Conservation (phyloP, 1,284 basidiomycete species). For the Phaffia rhodozyma region DNA sequence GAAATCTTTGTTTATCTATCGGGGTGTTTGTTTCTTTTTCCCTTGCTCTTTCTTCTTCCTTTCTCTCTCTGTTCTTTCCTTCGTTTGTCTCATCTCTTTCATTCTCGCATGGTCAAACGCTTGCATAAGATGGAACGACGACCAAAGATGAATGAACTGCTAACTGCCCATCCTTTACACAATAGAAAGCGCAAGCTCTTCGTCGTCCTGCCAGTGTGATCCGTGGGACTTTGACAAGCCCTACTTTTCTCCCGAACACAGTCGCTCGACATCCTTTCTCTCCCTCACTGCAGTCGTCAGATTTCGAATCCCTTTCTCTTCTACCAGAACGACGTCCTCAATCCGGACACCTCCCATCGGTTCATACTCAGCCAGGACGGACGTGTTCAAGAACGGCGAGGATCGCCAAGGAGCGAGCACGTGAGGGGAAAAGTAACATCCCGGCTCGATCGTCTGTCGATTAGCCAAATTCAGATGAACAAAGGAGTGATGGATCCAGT, state of each 20-base stretch:
- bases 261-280: slow-evolving; percentile 59
- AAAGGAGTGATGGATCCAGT: background rate
- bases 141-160: too few species aligned
- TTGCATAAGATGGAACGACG: too few species aligned
- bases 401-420: slow-evolving; percentile 52
- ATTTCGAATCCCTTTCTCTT: slow-evolving; percentile 54
- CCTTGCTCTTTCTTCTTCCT: too few species aligned
- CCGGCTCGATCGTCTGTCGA: slow-evolving; percentile 53
- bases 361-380: slow-evolving; percentile 58
- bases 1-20: too few species aligned
- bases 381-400: slow-evolving; percentile 57
- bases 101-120: too few species aligned
- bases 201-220: too few species aligned
- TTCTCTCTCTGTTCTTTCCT: too few species aligned
- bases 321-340: slow-evolving; percentile 74
- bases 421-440: slow-evolving; percentile 72
- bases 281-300: slow-evolving; percentile 68
- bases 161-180: too few species aligned
- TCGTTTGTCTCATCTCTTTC: too few species aligned
- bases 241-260: slow-evolving; percentile 49
- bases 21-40: too few species aligned
- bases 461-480: background rate
- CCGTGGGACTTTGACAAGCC: too few species aligned
- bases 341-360: slow-evolving; percentile 75
- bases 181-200: too few species aligned